A percentile compares a stretch with the other conserved stretches of the same genome.
Evolutionary conservation across 306 rosid genomes (phyloP).

Genomic region (Abrus pulchellus): DNA sequence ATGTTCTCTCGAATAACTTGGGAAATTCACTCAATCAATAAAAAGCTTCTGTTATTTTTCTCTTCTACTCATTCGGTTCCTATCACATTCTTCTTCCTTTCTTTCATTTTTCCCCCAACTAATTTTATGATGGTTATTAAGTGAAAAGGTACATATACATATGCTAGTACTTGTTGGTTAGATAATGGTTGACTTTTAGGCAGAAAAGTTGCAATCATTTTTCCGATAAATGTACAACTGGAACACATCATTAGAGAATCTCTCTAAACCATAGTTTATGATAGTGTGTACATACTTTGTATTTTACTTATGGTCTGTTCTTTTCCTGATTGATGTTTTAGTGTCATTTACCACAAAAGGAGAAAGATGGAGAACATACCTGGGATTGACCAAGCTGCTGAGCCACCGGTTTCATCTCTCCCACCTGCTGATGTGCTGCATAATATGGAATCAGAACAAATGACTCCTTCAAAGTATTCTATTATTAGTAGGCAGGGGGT

Average conservation of each 20-base stretch:
- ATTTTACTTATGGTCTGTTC: slow-evolving; percentile 25
- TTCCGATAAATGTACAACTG: slow-evolving; percentile 19
- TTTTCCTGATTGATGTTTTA: slow-evolving; percentile 32
- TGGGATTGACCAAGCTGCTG: slow-evolving; percentile 49
- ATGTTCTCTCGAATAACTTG: too few species aligned
- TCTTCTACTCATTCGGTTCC: too few species aligned
- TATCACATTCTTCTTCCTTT: too few species aligned
- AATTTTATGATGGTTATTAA: too few species aligned
- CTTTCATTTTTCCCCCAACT: too few species aligned
- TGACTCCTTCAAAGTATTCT: slow-evolving; percentile 55
- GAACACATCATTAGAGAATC: slow-evolving; percentile 13
- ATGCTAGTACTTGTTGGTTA: too few species aligned
- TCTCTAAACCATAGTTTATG: not conserved
- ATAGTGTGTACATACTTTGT: not conserved
- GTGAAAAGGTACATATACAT: too few species aligned
- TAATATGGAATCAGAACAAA: slow-evolving; percentile 47
- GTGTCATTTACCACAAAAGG: slow-evolving; percentile 30
- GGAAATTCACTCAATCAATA: too few species aligned
- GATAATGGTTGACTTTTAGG: not conserved
- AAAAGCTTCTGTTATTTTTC: too few species aligned
- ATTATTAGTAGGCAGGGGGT: slow-evolving; percentile 63
- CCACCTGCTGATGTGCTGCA: slow-evolving; percentile 45
- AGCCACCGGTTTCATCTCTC: slow-evolving; percentile 51
- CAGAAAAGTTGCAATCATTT: slow-evolving; percentile 14
- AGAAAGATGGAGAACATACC: slow-evolving; percentile 53